Evolutionary conservation across 2,329 filamentous ascomycete species (phyloP).

Genomic region (Alternaria longipes): DNA sequence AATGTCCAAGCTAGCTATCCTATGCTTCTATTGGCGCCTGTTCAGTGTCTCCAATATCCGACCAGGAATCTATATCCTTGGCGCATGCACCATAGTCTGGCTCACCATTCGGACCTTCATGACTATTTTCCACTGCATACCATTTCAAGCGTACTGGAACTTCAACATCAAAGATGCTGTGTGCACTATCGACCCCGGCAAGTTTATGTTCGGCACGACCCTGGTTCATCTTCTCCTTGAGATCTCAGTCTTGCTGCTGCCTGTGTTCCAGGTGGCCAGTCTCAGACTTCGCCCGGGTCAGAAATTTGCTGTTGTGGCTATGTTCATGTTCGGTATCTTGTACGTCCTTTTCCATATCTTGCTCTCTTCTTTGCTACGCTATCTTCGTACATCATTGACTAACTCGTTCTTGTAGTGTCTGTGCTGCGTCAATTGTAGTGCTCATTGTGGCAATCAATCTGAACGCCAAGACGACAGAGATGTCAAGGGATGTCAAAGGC

Average conservation of each 20-base stretch:
- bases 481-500: background rate
- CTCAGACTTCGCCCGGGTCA: background rate
- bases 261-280: background rate
- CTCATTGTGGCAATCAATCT: background rate
- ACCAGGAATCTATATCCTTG: background rate
- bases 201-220: background rate
- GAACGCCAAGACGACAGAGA: background rate
- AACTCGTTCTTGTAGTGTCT: background rate
- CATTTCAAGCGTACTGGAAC: background rate
- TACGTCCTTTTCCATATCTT: background rate
- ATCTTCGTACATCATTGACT: background rate
- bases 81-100: background rate
- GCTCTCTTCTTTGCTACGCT: background rate
- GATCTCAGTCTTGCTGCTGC: background rate
- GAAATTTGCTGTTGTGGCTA: slow-evolving; percentile 1
- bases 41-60: background rate
- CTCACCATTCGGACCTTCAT: background rate
- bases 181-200: background rate
- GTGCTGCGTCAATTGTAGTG: background rate
- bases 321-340: slow-evolving; percentile 10
- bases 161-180: background rate
- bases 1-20: background rate
- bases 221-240: background rate
- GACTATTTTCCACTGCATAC: background rate
- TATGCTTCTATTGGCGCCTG: background rate